Conservation (phyloP, 176 grass and related monocot genomes). For the Bolboschoenus planiculmis region DNA sequence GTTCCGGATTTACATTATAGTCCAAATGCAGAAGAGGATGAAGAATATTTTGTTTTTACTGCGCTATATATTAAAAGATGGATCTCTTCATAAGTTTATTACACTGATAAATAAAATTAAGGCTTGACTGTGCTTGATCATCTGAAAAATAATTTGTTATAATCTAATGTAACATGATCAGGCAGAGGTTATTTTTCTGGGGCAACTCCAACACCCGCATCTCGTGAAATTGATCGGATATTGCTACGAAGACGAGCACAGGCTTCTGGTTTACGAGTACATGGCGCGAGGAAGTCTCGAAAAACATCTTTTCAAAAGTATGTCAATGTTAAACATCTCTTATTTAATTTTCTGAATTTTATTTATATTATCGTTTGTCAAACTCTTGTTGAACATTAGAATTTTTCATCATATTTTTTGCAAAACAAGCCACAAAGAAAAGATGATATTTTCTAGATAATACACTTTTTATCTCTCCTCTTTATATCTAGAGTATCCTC, state of each 20-base stretch:
- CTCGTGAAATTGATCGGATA: conserved; percentile 69
- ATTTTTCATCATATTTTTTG: neutral
- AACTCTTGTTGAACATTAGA: neutral
- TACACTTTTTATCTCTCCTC: neutral
- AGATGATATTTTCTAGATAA: neutral
- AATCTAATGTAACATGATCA: conserved; percentile 6
- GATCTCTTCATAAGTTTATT: neutral
- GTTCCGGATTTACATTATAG: neutral
- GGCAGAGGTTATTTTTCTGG: conserved; percentile 56
- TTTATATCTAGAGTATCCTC: conserved; percentile 3
- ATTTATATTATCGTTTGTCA: neutral
- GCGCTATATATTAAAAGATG: neutral
- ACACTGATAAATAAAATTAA: neutral
- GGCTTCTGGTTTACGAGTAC: conserved; percentile 66
- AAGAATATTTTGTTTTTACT: too few relatives aligned
- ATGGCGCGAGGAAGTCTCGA: conserved; percentile 55
- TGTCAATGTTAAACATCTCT: neutral
- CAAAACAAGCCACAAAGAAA: neutral
- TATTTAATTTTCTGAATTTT: neutral
- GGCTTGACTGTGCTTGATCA: neutral
- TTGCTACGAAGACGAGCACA: conserved; percentile 62
- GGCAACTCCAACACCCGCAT: conserved; percentile 52
- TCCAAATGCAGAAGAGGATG: neutral
- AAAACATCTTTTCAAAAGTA: conserved; percentile 77
- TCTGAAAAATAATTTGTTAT: neutral